Evolutionary conservation across 1,284 basidiomycete genomes (phyloP).

Genomic region (Apiotrichum gamsii): DNA sequence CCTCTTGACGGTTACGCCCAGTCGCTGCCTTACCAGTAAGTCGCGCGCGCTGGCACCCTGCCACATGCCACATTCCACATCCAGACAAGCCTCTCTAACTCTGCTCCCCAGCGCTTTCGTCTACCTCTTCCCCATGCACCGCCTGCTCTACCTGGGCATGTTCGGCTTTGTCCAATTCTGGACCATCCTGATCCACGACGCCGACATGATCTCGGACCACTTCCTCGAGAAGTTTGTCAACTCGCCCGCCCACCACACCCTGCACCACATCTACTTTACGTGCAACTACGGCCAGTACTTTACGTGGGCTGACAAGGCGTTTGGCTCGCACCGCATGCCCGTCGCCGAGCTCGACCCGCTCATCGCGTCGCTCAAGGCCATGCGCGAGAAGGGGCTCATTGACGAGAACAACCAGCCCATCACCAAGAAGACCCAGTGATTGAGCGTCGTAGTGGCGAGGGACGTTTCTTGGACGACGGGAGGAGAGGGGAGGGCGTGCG

Average conservation of each 20-base stretch:
- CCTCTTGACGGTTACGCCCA: slow-evolving; percentile 90
- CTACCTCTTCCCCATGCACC: slow-evolving; percentile 86
- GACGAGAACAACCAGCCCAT: slow-evolving; percentile 33
- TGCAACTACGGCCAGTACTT: slow-evolving; percentile 98
- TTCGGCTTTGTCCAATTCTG: slow-evolving; percentile 88
- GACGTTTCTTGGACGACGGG: too few relatives aligned
- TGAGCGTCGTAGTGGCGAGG: too few relatives aligned
- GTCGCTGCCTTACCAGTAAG: slow-evolving; percentile 81
- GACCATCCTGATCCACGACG: slow-evolving; percentile 95
- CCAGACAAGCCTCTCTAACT: slow-evolving; percentile 6
- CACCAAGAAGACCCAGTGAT: slow-evolving; percentile 16
- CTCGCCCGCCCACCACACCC: slow-evolving; percentile 93
- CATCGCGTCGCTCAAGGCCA: slow-evolving; percentile 53
- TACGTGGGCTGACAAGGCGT: slow-evolving; percentile 82
- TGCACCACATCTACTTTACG: slow-evolving; percentile 93
- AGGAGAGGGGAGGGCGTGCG: too few relatives aligned
- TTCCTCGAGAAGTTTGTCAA: slow-evolving; percentile 83
- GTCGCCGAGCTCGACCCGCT: slow-evolving; percentile 77
- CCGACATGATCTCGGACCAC: slow-evolving; percentile 98
- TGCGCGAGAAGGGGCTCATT: slow-evolving; percentile 45
- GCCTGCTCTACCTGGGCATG: slow-evolving; percentile 67
- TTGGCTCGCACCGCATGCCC: slow-evolving; percentile 82
- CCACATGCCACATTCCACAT: not conserved
- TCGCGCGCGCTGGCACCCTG: not conserved
- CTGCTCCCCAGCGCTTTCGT: slow-evolving; percentile 59